Base-by-base conservation (phyloP, 306 rosid genomes). In the Casuarina equisetifolia region DNA sequence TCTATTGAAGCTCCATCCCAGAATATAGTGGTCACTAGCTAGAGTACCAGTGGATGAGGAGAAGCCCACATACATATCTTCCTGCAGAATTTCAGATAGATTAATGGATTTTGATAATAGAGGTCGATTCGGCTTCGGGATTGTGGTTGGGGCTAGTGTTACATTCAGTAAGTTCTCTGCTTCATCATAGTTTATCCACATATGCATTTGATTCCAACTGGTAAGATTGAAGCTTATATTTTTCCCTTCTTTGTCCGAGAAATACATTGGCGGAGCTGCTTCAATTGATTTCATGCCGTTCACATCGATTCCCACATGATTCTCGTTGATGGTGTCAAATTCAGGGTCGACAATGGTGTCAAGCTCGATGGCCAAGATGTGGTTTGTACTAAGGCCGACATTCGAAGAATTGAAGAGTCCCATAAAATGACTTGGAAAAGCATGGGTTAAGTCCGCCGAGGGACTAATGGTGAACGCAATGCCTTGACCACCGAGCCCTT, bases 301-400 rank as follows among this genome's bases (percentile, higher is more conserved):
- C 39, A 85, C 69, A 44, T 85, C 89, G 0, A 85, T 73, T 20
- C 86, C 86, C 40, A 82, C 84, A 52, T 82, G 89, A 35, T 78
- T 71, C 1, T 46, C 2, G 40, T 61, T 2, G 10, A 78, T 71
- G 4, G 72, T 64, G 38, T 1, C 0, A 4, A 48, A 61, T 2
- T 39, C 46, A 0, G 13, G 2, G 36, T 17, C 20, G 62, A 1
- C 2, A 3, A 1, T 3, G 5, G 72, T 19, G 2, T 78, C 77
- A 1, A 85, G 72, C 80, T 85, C 89, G 35, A 85, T 62, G 1
- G 82, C 86, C 3, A 85, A 76, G 19, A 85, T 63, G 58, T 79
- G 86, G 69, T 85, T 82, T 50, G 25, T 43, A 3, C 3, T 0
- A 40, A 39, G 66, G 0, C 67, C 73, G 9, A 61, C 20, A 61